A percentile compares a stretch with the other conserved stretches of the same genome.
Conservation (phyloP, 257 asterid genomes). For the Nemophila menziesii region DNA sequence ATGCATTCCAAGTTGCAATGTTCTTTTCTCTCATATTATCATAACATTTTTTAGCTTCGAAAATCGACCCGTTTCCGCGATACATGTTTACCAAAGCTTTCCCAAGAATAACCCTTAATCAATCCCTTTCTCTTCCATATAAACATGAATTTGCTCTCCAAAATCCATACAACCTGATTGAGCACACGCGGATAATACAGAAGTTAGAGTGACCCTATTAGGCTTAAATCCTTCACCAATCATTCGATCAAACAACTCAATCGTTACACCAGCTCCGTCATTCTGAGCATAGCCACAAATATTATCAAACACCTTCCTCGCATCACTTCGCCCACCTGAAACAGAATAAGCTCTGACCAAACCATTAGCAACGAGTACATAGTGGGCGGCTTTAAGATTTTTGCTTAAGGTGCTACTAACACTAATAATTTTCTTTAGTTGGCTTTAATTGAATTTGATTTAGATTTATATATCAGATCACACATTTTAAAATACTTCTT, state of each 20-base stretch:
- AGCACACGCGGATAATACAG: conserved; percentile 79
- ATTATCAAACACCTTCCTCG: conserved; percentile 67
- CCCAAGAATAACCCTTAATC: conserved; percentile 63
- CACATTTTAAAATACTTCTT: too few species aligned
- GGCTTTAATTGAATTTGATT: too few species aligned
- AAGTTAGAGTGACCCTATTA: conserved; percentile 40
- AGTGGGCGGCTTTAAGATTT: too few species aligned
- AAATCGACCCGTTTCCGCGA: conserved; percentile 59
- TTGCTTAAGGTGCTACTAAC: too few species aligned
- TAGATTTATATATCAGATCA: too few species aligned
- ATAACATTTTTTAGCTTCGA: conserved; percentile 44
- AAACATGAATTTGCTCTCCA: conserved; percentile 53
- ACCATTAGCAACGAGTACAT: conserved; percentile 56
- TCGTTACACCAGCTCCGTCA: conserved; percentile 31
- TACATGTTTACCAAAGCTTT: conserved; percentile 86
- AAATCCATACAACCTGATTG: conserved; percentile 59
- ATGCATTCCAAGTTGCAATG: conserved; percentile 72
- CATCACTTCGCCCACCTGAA: conserved; percentile 22
- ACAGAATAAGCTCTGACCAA: conserved; percentile 54
- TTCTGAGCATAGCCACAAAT: conserved; percentile 71
- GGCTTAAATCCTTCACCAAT: conserved; percentile 42
- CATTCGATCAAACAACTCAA: conserved; percentile 48
- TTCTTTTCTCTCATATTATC: conserved; percentile 39
- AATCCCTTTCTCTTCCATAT: conserved; percentile 37
- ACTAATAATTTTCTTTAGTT: too few species aligned